Conservation (phyloP, 163 green algal genomes). For the Trebouxia gelatinosa region DNA sequence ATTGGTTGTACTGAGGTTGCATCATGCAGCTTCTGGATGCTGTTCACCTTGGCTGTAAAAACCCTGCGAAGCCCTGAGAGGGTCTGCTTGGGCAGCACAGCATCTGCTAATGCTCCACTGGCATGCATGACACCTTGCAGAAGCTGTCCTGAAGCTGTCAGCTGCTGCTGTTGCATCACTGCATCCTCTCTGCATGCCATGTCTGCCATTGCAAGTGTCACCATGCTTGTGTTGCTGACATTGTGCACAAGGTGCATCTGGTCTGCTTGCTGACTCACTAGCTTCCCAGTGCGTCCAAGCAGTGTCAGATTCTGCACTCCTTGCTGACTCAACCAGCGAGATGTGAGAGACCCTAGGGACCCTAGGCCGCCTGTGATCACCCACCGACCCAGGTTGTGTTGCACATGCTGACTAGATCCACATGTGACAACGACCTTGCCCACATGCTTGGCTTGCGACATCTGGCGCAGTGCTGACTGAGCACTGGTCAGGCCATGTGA, state of each 20-base stretch:
- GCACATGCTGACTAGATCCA: not conserved
- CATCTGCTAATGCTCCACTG: conserved; percentile 58
- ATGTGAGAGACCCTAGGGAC: conserved; percentile 69
- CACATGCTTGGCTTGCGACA: conserved; percentile 80
- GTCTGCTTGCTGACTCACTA: not conserved
- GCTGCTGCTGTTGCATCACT: too few species aligned
- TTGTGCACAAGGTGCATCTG: too few species aligned
- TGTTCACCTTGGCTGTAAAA: conserved; percentile 14
- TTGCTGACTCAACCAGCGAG: conserved; percentile 62
- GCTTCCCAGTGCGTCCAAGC: conserved; percentile 55
- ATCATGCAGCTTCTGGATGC: conserved; percentile 40
- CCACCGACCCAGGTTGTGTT: not conserved
- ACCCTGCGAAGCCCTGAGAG: conserved; percentile 10
- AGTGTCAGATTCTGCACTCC: conserved; percentile 57
- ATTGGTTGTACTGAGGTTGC: conserved; percentile 43
- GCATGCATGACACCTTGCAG: conserved; percentile 45
- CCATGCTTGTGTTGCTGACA: too few species aligned
- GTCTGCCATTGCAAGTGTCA: too few species aligned
- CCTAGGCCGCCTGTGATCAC: conserved; percentile 80
- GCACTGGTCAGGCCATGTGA: conserved; percentile 56
- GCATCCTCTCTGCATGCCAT: too few species aligned
- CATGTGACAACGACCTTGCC: conserved; percentile 84
- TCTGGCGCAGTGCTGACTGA: conserved; percentile 74
- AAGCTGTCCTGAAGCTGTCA: conserved; percentile 1
- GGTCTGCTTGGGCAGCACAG: conserved; percentile 50